Percentiles rank a stretch among this genome's conserved stretches.
Conservation (phyloP, 352 stramenopile species). For the Phytopythium oedochilum region DNA sequence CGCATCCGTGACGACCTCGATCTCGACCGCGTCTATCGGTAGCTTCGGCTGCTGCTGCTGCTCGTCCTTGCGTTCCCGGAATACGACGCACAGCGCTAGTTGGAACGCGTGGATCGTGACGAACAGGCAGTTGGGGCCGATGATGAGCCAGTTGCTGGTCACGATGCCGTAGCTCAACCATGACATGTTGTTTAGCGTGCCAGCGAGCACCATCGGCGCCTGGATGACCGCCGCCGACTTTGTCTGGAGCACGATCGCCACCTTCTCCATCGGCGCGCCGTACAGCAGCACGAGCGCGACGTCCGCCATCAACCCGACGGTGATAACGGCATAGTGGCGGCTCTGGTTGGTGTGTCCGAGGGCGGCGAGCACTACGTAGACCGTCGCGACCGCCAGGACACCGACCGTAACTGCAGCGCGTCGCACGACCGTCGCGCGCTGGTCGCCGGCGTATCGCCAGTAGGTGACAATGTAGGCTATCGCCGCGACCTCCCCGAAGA, state of each 20-base stretch:
- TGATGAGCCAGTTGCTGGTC: slow-evolving; percentile 51
- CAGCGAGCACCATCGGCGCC: slow-evolving; percentile 29
- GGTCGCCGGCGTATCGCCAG: slow-evolving; percentile 18
- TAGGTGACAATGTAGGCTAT: slow-evolving; percentile 23
- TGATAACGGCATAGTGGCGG: slow-evolving; percentile 17
- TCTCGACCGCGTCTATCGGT: no score
- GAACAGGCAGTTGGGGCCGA: slow-evolving; percentile 36
- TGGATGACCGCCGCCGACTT: slow-evolving; percentile 29
- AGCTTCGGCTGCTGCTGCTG: background rate
- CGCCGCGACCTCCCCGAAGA: slow-evolving; percentile 25
- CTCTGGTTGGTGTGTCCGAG: slow-evolving; percentile 22
- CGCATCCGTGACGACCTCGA: background rate
- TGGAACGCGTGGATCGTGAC: slow-evolving; percentile 25
- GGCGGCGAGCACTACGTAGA: slow-evolving; percentile 22
- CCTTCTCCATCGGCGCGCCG: slow-evolving; percentile 32
- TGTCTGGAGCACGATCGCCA: slow-evolving; percentile 27
- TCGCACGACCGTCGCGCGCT: slow-evolving; percentile 8
- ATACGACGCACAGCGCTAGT: slow-evolving; percentile 29
- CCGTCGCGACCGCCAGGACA: slow-evolving; percentile 12
- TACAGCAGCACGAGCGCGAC: slow-evolving; percentile 30
- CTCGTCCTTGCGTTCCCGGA: slow-evolving; percentile 8
- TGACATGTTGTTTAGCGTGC: slow-evolving; percentile 41
- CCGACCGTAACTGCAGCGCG: slow-evolving; percentile 11
- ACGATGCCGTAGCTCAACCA: slow-evolving; percentile 48
- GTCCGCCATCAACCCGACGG: slow-evolving; percentile 26